Evolutionary conservation across 2,329 filamentous ascomycete species (phyloP).

Genomic region (Colletotrichum eremochloae): DNA sequence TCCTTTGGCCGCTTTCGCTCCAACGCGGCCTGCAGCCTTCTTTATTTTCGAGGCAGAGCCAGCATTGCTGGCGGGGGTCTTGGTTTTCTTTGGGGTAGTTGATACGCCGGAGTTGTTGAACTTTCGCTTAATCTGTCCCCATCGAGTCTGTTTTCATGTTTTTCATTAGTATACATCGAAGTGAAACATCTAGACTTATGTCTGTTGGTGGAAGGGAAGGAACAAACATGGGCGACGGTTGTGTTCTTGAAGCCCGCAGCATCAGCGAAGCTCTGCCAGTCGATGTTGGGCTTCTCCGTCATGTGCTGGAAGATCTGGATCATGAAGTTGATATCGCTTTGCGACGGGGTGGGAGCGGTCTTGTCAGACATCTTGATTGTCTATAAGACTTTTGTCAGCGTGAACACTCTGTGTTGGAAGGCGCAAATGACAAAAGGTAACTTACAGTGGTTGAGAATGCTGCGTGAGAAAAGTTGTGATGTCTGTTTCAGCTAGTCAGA

Average conservation of each 20-base stretch:
- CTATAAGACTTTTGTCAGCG: neutral
- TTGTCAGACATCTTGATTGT: slow-evolving; percentile 49
- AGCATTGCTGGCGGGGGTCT: neutral
- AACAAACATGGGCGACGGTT: slow-evolving; percentile 58
- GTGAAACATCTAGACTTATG: neutral
- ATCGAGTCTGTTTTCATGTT: slow-evolving; percentile 55
- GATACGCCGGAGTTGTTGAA: slow-evolving; percentile 7
- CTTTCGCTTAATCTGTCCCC: slow-evolving; percentile 57
- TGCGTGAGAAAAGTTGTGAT: neutral
- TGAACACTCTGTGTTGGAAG: neutral
- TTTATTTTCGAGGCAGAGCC: slow-evolving; percentile 35
- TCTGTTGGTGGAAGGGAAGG: neutral
- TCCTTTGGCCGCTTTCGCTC: slow-evolving; percentile 43
- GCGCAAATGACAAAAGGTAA: too few species aligned
- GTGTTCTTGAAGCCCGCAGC: slow-evolving; percentile 61
- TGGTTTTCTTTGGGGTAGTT: slow-evolving; percentile 26
- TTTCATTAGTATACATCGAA: neutral
- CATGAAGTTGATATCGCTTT: slow-evolving; percentile 59
- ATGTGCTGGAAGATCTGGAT: slow-evolving; percentile 60
- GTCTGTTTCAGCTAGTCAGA: neutral
- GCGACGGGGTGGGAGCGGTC: slow-evolving; percentile 50
- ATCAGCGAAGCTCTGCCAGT: slow-evolving; percentile 62
- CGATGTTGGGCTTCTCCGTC: slow-evolving; percentile 58
- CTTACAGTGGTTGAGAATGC: neutral
- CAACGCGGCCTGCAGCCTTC: slow-evolving; percentile 41